Evolutionary conservation across 1,284 basidiomycete genomes (phyloP).

Genomic region (Anthracocystis setariae): DNA sequence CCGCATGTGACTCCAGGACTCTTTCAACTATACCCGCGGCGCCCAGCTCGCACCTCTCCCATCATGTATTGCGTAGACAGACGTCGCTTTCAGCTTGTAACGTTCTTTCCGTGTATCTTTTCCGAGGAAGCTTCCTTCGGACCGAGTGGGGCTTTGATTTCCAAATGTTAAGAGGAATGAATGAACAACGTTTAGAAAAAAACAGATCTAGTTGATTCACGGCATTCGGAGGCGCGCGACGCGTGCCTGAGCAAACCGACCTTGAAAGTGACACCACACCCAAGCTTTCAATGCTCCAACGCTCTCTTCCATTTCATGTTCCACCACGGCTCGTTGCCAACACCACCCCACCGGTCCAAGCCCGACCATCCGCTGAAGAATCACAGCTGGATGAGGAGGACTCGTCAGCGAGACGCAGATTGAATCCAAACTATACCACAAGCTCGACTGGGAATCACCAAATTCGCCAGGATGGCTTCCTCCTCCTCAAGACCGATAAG

Average conservation of each 20-base stretch:
- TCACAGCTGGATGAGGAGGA: too few species aligned
- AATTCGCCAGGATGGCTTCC: slow-evolving; percentile 21
- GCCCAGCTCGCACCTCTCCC: not conserved
- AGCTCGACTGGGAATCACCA: too few species aligned
- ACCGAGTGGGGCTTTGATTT: too few species aligned
- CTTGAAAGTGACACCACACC: not conserved
- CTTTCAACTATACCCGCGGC: not conserved
- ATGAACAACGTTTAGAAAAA: slow-evolving; percentile 1
- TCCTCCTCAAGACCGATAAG: slow-evolving; percentile 13
- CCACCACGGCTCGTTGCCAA: not conserved
- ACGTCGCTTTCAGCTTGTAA: not conserved
- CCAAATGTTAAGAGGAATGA: too few species aligned
- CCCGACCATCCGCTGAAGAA: too few species aligned
- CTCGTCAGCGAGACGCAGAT: too few species aligned
- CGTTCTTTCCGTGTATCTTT: too few species aligned
- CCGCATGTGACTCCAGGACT: not conserved
- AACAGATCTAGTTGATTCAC: too few species aligned
- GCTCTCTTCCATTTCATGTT: not conserved
- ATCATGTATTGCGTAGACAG: not conserved
- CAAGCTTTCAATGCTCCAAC: not conserved
- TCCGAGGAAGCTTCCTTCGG: too few species aligned
- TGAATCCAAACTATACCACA: too few species aligned
- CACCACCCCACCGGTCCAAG: too few species aligned
- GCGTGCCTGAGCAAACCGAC: not conserved
- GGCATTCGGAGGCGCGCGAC: slow-evolving; percentile 3